Evolutionary conservation across 2,329 filamentous ascomycete species (phyloP), one percentile per base, ranked within the genome.

Genomic region (Knoxdaviesia proteae): DNA sequence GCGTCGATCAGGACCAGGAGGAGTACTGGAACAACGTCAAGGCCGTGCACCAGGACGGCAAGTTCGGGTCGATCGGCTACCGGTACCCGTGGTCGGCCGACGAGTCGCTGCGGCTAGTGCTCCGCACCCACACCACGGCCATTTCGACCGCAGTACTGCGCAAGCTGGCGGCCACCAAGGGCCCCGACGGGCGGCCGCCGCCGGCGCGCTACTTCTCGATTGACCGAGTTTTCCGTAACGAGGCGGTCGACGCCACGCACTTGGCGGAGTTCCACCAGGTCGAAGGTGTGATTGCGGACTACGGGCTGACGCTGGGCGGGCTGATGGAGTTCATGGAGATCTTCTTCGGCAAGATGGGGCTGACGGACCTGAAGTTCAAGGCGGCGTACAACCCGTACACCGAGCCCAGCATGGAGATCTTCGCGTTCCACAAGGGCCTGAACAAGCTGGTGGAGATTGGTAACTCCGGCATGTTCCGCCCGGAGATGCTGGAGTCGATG

Each of bases 241-340:
- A 98, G 63, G 84, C 84, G 3, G 87, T 98, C 45, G 90, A 98
- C 55, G 87, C 87, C 9, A 98, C 90, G 6, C 90, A 98, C 67
- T 63, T 98, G 54, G 87, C 86, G 36, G 90, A 98, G 61, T 98
- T 98, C 70, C 90, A 98, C 64, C 90, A 98, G 58, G 84, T 96
- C 34, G 90, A 98, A 63, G 90, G 90, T 61, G 88, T 98, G 41
- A 96, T 98, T 62, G 90, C 90, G 31, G 90, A 98, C 62, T 96
- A 93, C 58, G 81, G 80, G 34, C 69, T 98, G 48, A 92, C 88
- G 0, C 72, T 96, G 11, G 90, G 90, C 50, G 90, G 87, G 39
- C 67, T 96, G 45, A 93, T 94, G 69, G 84, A 71, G 74, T 63
- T 96, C 66, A 87, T 96, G 71, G 80, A 88, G 54, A 77, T 84